Base-by-base conservation (phyloP, 2,329 filamentous ascomycete species). In the Tolypocladium cylindrosporum region DNA sequence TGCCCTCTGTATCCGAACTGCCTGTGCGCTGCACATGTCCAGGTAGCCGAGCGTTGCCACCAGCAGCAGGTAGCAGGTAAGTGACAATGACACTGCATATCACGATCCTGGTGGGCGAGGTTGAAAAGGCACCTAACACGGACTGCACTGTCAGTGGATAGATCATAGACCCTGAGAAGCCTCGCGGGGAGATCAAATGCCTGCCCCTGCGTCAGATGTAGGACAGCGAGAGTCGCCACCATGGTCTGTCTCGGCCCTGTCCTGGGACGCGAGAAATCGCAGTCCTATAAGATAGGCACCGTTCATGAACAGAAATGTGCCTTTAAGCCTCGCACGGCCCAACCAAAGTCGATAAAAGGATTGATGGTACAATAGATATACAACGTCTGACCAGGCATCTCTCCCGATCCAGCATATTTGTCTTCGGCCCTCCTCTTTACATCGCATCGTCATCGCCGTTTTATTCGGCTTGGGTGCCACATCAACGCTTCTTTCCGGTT, bases 401-500 rank as follows among this genome's bases (percentile, higher is more conserved):
- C 34, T n/a, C 19, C 19, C 19, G 31, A 11, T 21, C 48, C 31
- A 14, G 34, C 19, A 11, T 14, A 10, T 37, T 11, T 37, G 4
- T 2, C 31, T 52, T 52, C 13, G 3, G 9, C 2, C 48, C 16
- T 52, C 48, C 48, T 21, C 8, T 16, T 10, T 14, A 21, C 34
- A 36, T 21, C 19, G 31, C 48, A 21, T 37, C 31, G 31, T 3
- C 16, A 21, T 21, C 48, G 31, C 48, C 48, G 13, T 52, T 52
- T 14, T 19, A 13, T 21, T 19, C 31, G 31, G 10, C 14, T 21
- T 7, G 10, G 19, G 31, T 51, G 48, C n/a, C 48, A 21, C 27
- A 45, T 65, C 66, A 71, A 67, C 68, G 68, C 61, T 64, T 72
- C 64, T 65, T 72, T 60, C 65, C 65, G 5, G 64, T 58, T 11